These are phyloP conservation scores for Blastobotrys raffinosifermentans DNA, from an alignment of 1,139 yeast genomes.

Conservation along the genomic window DNA sequence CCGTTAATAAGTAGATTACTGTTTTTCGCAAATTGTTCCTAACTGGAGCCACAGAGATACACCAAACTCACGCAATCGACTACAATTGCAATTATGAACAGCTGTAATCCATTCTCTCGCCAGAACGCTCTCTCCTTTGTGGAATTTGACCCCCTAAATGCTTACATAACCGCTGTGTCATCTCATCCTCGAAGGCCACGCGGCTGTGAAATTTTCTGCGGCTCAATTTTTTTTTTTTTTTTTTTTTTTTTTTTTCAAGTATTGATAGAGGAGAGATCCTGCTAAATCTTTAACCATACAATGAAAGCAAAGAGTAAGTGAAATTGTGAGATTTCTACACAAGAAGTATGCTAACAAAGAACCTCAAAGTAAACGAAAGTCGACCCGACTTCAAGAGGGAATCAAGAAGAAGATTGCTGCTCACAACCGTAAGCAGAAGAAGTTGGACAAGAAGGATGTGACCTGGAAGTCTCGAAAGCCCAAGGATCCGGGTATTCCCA, in stretches of 20 bases:
- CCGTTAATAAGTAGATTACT: no score
- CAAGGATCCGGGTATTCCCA: constrained; percentile 92
- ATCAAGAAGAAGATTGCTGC: constrained; percentile 94
- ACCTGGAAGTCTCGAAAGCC: constrained; percentile 85
- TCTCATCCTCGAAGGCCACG: no score
- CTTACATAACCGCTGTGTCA: no score
- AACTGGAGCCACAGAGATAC: no score
- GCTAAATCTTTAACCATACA: constrained; percentile 4
- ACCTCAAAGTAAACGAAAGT: constrained; percentile 76
- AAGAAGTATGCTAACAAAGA: constrained; percentile 29
- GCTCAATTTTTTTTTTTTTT: constrained; percentile 12
- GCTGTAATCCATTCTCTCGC: no score
- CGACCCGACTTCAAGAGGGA: constrained; percentile 93
- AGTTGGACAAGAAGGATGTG: constrained; percentile 75
- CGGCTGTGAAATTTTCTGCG: constrained; percentile 8
- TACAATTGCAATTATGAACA: no score
- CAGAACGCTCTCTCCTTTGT: no score
- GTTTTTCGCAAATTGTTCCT: no score
- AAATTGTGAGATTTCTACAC: background rate
- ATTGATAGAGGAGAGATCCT: background rate
- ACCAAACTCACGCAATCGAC: no score
- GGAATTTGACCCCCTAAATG: no score
- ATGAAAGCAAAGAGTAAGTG: constrained; percentile 41
- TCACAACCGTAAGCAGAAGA: constrained; percentile 77
- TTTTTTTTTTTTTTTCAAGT: constrained; percentile 8